Conservation (phyloP, 2,329 filamentous ascomycete species). For the Capronia americana region DNA sequence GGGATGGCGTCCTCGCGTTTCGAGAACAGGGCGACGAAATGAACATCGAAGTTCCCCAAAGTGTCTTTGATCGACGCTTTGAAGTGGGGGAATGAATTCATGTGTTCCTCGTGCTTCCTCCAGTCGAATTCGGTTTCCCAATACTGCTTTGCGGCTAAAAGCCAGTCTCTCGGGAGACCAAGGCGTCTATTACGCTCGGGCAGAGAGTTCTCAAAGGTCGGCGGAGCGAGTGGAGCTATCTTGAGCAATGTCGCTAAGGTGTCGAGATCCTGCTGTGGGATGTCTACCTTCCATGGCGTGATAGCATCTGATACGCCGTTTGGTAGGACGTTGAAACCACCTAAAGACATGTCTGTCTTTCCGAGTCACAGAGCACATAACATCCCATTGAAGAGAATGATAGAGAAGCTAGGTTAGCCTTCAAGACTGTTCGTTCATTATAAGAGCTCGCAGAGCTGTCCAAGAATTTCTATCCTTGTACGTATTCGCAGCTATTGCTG, state of each 20-base stretch:
- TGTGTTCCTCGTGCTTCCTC: constrained; percentile 44
- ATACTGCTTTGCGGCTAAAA: constrained; percentile 4
- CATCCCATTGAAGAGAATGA: neutral
- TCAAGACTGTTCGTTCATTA: neutral
- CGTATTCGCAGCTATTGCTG: neutral
- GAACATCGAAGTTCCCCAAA: constrained; percentile 51
- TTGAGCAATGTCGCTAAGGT: constrained; percentile 56
- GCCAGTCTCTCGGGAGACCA: constrained; percentile 5
- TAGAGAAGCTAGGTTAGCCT: neutral
- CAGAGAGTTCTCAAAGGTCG: constrained; percentile 57
- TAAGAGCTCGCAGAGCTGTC: neutral
- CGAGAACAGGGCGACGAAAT: constrained; percentile 64
- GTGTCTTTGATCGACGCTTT: constrained; percentile 50
- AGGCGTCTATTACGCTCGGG: constrained; percentile 45
- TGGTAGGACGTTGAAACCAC: neutral
- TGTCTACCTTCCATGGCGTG: constrained; percentile 12
- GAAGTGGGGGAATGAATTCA: constrained; percentile 61
- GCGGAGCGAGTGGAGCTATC: constrained; percentile 56
- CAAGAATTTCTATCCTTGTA: neutral
- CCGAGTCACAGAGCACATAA: neutral
- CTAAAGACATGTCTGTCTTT: neutral
- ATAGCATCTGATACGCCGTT: constrained; percentile 10
- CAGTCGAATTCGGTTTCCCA: constrained; percentile 17
- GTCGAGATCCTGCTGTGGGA: constrained; percentile 50
- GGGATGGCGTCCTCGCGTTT: constrained; percentile 60